These are phyloP conservation scores for Teratosphaeria destructans DNA, from an alignment of 2,329 filamentous ascomycete genomes.

Conservation along the genomic window DNA sequence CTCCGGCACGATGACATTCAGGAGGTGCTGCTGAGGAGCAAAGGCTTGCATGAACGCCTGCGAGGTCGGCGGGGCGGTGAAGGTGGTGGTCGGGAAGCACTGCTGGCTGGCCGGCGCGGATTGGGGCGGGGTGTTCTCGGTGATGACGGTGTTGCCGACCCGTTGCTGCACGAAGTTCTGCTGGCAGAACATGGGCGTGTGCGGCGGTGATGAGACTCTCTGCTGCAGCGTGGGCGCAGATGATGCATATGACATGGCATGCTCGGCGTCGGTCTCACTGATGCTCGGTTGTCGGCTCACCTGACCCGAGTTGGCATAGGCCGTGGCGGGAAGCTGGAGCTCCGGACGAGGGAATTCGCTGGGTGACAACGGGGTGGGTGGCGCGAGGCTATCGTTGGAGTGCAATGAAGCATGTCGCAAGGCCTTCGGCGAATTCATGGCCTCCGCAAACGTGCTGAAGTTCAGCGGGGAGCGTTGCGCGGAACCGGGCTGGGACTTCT, in stretches of 20 bases:
- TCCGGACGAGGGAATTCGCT: conserved; percentile 25
- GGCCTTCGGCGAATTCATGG: conserved; percentile 37
- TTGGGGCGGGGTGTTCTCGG: conserved; percentile 40
- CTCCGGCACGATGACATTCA: conserved; percentile 16
- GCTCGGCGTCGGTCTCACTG: conserved; percentile 27
- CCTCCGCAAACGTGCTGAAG: conserved; percentile 34
- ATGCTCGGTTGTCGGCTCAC: conserved; percentile 31
- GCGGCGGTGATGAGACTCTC: conserved; percentile 35
- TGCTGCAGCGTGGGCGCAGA: conserved; percentile 14
- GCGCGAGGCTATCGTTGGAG: conserved; percentile 31
- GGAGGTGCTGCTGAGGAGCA: conserved; percentile 15
- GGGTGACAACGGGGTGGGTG: conserved; percentile 40
- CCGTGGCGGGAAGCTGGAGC: conserved; percentile 20
- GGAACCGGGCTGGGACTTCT: conserved; percentile 35
- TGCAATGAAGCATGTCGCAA: conserved; percentile 25
- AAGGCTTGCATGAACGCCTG: conserved; percentile 4
- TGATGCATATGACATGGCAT: conserved; percentile 12
- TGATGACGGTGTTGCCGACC: conserved; percentile 23
- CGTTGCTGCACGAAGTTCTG: conserved; percentile 22
- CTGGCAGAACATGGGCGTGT: conserved; percentile 30
- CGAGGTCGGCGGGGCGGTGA: conserved; percentile 12
- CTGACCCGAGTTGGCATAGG: conserved; percentile 29
- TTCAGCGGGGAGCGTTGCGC: conserved; percentile 39
- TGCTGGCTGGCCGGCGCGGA: conserved; percentile 41
- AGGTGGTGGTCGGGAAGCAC: conserved; percentile 30